A percentile compares a stretch with the other conserved stretches of the same genome.
Evolutionary conservation across 2,329 filamentous ascomycete species (phyloP).

Genomic region (Thelonectria rubi): DNA sequence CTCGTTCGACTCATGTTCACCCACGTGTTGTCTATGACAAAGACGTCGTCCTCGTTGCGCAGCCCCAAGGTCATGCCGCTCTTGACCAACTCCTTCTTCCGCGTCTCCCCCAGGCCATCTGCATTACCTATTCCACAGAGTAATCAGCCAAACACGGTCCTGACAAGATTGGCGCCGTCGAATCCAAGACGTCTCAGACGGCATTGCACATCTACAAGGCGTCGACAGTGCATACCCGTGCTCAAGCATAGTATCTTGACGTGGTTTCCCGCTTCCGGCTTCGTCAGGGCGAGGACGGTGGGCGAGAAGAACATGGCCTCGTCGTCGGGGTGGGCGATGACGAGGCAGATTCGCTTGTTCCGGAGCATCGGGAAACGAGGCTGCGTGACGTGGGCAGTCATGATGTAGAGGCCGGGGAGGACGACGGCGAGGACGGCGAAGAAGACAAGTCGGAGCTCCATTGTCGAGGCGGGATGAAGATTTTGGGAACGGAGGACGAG

Average conservation of each 20-base stretch:
- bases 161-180: not conserved
- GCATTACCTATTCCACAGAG: constrained; percentile 70
- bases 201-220: not conserved
- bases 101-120: constrained; percentile 83
- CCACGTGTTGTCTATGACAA: constrained; percentile 82
- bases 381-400: constrained; percentile 57
- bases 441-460: constrained; percentile 37
- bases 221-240: constrained; percentile 65
- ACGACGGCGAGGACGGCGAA: constrained; percentile 46
- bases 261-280: constrained; percentile 83
- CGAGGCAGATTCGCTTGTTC: constrained; percentile 87
- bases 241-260: constrained; percentile 94
- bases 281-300: constrained; percentile 83
- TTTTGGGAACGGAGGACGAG: not conserved
- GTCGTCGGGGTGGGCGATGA: constrained; percentile 97
- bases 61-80: constrained; percentile 82
- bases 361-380: constrained; percentile 71
- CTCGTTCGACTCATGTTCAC: constrained; percentile 35
- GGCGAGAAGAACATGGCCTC: constrained; percentile 99
- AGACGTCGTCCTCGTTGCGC: constrained; percentile 78
- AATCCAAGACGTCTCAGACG: not conserved
- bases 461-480: no score
- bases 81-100: constrained; percentile 84
- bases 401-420: constrained; percentile 62
- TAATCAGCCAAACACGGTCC: constrained; percentile 31